Percentiles rank a stretch among this genome's conserved stretches.
Evolutionary conservation across 2,329 filamentous ascomycete genomes (phyloP).

Genomic region (Fusarium pseudocircinatum): DNA sequence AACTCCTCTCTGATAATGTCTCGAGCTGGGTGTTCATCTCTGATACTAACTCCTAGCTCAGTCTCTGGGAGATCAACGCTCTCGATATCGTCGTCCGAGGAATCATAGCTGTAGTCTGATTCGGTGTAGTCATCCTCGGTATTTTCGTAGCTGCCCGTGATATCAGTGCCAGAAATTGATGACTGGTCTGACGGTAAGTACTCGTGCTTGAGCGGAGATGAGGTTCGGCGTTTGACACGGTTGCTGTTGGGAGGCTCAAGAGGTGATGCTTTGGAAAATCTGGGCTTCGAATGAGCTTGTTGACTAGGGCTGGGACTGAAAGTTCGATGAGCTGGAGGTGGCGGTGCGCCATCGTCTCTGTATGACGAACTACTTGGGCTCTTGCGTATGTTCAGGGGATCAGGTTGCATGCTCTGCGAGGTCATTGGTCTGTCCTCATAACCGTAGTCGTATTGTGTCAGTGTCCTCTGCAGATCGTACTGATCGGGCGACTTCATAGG

Average conservation of each 20-base stretch:
- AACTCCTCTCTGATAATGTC: constrained; percentile 34
- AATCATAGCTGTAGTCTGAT: constrained; percentile 60
- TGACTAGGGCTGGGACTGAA: constrained; percentile 43
- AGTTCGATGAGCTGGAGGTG: constrained; percentile 64
- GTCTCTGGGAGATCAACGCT: constrained; percentile 69
- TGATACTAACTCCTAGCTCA: constrained; percentile 67
- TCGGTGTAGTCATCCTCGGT: constrained; percentile 53
- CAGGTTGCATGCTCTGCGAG: constrained; percentile 51
- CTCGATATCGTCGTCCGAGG: constrained; percentile 66
- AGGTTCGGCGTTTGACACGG: constrained; percentile 75
- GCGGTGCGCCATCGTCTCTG: constrained; percentile 65
- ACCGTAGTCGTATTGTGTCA: constrained; percentile 48
- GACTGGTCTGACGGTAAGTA: constrained; percentile 84
- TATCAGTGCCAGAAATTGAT: constrained; percentile 68
- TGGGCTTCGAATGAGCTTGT: constrained; percentile 42
- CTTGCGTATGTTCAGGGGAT: constrained; percentile 49
- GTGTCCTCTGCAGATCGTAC: constrained; percentile 47
- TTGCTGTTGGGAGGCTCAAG: constrained; percentile 55
- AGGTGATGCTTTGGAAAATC: constrained; percentile 54
- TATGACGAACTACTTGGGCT: constrained; percentile 47
- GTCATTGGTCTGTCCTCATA: constrained; percentile 44
- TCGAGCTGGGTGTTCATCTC: constrained; percentile 60
- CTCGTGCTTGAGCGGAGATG: constrained; percentile 96
- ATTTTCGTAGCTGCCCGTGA: constrained; percentile 62
- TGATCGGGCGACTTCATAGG: constrained; percentile 38